Evolutionary conservation across 768 basidiomycete species (phyloP).

Genomic region (Trametes cinnabarina): DNA sequence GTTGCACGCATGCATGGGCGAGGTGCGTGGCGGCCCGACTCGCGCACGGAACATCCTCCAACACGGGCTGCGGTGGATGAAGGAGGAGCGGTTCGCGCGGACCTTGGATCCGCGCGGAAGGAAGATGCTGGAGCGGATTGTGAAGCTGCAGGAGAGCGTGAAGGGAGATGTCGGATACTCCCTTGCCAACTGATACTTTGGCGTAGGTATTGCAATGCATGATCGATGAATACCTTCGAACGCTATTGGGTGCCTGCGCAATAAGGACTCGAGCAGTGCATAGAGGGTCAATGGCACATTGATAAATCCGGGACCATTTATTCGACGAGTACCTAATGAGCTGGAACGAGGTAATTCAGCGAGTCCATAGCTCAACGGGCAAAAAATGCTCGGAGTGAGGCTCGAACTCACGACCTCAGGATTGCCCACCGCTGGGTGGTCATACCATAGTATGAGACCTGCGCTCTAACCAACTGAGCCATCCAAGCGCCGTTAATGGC

Average conservation of each 20-base stretch:
- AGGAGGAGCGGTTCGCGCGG: conserved; percentile 44
- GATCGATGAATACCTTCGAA: too few species aligned
- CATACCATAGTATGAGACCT: conserved; percentile 21
- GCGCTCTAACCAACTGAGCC: conserved; percentile 22
- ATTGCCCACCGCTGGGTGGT: conserved; percentile 9
- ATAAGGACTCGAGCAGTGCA: too few species aligned
- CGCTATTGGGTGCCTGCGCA: too few species aligned
- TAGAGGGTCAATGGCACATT: too few species aligned
- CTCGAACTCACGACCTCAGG: conserved; percentile 22
- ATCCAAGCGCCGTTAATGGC: conserved; percentile 7
- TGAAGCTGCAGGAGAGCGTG: conserved; percentile 48
- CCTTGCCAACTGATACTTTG: conserved; percentile 29
- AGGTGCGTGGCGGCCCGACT: conserved; percentile 54
- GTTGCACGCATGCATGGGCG: conserved; percentile 68
- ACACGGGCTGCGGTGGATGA: conserved; percentile 74
- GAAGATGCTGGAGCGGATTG: conserved; percentile 58
- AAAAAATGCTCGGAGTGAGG: conserved; percentile 16
- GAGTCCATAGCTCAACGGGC: too few species aligned
- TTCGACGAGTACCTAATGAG: too few species aligned
- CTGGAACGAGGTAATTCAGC: too few species aligned
- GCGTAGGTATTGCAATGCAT: too few species aligned
- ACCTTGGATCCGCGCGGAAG: conserved; percentile 45
- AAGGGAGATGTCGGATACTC: conserved; percentile 54
- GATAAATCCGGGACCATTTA: too few species aligned
- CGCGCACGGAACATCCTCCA: conserved; percentile 75